phyloP scores from a whole-genome alignment of 2,329 filamentous ascomycete genomes.

The Trichoderma sp. region DNA sequence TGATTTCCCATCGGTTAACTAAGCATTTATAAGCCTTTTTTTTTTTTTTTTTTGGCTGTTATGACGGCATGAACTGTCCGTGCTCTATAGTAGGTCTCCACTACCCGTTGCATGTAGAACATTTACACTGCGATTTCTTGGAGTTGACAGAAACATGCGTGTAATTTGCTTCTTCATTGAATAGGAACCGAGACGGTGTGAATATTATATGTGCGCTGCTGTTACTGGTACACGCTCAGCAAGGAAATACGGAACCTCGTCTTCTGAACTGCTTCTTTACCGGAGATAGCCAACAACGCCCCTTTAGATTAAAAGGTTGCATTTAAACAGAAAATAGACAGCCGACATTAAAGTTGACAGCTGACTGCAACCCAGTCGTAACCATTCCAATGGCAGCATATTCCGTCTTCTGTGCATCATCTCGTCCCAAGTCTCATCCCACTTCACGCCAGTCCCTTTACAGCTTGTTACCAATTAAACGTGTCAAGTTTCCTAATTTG shows the following conservation, averaged over 20 bases:
- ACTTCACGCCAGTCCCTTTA: not conserved
- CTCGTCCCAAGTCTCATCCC: not conserved
- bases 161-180: not conserved
- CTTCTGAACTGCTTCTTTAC: not conserved
- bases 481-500: not conserved
- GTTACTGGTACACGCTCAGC: no score
- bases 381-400: not conserved
- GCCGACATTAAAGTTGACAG: not conserved
- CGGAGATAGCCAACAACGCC: not conserved
- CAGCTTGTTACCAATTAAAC: not conserved
- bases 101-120: no score
- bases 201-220: not conserved
- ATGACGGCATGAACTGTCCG: not conserved
- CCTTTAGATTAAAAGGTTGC: not conserved
- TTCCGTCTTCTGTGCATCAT: not conserved
- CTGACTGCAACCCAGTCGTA: not conserved
- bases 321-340: not conserved
- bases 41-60: no score
- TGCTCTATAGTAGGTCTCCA: not conserved
- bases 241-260: not conserved
- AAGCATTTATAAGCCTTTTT: constrained; percentile 22
- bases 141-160: not conserved
- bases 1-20: constrained; percentile 8
- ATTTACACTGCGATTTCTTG: no score
- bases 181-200: no score